phyloP scores from a whole-genome alignment of 345 rosid genomes.

The Citrus hindsii region DNA sequence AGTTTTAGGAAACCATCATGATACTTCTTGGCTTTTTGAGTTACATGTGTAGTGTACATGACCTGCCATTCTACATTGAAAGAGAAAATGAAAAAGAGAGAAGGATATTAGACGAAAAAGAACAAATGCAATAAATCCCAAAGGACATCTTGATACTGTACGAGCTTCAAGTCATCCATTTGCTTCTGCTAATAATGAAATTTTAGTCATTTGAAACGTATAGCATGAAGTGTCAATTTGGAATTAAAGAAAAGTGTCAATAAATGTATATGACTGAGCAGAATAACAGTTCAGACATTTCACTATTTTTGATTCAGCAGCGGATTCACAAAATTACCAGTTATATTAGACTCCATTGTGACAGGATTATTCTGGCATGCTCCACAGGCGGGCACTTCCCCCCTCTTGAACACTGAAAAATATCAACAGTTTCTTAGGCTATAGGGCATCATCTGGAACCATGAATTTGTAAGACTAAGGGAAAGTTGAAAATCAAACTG shows the following conservation, averaged over 20 bases:
- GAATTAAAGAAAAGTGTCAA: background rate
- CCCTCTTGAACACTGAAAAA: slow-evolving; percentile 16
- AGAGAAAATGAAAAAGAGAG: background rate
- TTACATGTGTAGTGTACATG: slow-evolving; percentile 50
- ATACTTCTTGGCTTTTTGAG: slow-evolving; percentile 57
- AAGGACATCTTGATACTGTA: too few relatives aligned
- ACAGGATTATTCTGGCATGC: slow-evolving; percentile 4
- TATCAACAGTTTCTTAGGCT: background rate
- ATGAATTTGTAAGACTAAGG: background rate
- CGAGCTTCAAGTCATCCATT: background rate
- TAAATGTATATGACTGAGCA: background rate
- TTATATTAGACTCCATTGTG: background rate
- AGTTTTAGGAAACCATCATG: slow-evolving; percentile 57
- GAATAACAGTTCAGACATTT: background rate
- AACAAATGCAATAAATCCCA: too few relatives aligned
- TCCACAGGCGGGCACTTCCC: background rate
- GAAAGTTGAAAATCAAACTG: background rate
- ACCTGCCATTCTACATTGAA: slow-evolving; percentile 41
- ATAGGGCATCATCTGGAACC: background rate
- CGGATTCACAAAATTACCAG: slow-evolving; percentile 5
- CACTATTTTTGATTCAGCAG: background rate
- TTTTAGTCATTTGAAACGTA: background rate
- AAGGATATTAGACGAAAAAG: too few relatives aligned
- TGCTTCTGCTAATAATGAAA: background rate
- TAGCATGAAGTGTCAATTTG: background rate